Evolutionary conservation across 2,329 filamentous ascomycete genomes (phyloP).

Genomic region (Botrytis medusae): DNA sequence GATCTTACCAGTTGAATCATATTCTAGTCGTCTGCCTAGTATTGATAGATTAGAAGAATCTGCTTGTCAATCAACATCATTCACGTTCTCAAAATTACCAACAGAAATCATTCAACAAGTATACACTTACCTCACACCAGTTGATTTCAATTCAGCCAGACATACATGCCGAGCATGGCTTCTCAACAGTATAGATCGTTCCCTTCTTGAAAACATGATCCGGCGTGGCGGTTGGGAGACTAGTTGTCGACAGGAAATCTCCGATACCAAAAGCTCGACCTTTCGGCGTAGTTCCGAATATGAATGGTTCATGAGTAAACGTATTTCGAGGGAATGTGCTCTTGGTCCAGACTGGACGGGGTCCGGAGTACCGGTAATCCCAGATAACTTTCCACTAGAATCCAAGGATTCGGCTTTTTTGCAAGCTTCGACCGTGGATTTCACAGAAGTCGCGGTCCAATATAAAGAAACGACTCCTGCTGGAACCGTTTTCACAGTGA

Average conservation of each 20-base stretch:
- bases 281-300: slow-evolving; percentile 25
- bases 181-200: slow-evolving; percentile 52
- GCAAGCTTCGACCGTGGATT: slow-evolving; percentile 42
- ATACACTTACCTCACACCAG: slow-evolving; percentile 40
- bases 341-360: slow-evolving; percentile 38
- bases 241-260: slow-evolving; percentile 37
- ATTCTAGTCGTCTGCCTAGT: slow-evolving; percentile 14
- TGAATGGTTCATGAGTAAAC: slow-evolving; percentile 45
- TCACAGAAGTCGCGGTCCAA: slow-evolving; percentile 40
- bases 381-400: not conserved
- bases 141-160: slow-evolving; percentile 58
- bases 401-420: slow-evolving; percentile 36
- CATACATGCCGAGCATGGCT: slow-evolving; percentile 62
- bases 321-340: slow-evolving; percentile 46
- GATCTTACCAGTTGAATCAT: slow-evolving; percentile 20
- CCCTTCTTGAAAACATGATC: slow-evolving; percentile 53
- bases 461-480: slow-evolving; percentile 29
- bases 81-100: slow-evolving; percentile 27
- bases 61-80: slow-evolving; percentile 25
- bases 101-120: slow-evolving; percentile 45
- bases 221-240: slow-evolving; percentile 56
- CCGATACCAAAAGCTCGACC: slow-evolving; percentile 14
- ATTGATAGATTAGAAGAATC: slow-evolving; percentile 25
- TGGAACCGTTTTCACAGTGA: slow-evolving; percentile 44
- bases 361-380: slow-evolving; percentile 31